Percentiles rank a stretch among this genome's conserved stretches.
Evolutionary conservation across 169 alveolate species (phyloP).

Genomic region (Plasmodium gallinaceum): DNA sequence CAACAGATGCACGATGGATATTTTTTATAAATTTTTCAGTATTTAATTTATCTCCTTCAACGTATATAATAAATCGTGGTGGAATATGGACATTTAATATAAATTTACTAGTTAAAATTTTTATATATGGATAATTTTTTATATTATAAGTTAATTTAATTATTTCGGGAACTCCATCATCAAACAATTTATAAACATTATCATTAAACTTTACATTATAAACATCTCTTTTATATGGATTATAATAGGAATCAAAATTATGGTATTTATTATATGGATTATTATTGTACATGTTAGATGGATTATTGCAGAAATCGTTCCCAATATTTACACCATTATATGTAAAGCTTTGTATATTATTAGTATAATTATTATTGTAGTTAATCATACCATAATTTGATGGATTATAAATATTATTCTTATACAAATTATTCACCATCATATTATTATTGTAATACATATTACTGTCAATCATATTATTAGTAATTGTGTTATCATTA

Average conservation of each 20-base stretch:
- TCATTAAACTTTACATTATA: constrained; percentile 39
- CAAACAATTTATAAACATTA: constrained; percentile 43
- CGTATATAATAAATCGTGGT: constrained; percentile 86
- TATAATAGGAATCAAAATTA: background rate
- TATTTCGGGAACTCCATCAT: constrained; percentile 85
- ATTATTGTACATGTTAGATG: background rate
- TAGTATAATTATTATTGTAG: background rate
- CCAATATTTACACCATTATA: constrained; percentile 7
- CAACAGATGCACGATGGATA: constrained; percentile 80
- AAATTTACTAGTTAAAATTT: constrained; percentile 81
- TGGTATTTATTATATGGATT: constrained; percentile 7
- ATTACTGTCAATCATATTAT: background rate
- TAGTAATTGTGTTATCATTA: background rate
- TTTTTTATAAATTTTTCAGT: constrained; percentile 71
- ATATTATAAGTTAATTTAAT: constrained; percentile 81
- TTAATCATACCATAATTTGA: constrained; percentile 20
- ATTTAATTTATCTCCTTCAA: constrained; percentile 85
- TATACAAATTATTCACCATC: constrained; percentile 45
- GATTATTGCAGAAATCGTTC: constrained; percentile 6
- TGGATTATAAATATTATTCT: constrained; percentile 44
- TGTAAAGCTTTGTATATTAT: constrained; percentile 4
- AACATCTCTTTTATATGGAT: constrained; percentile 9
- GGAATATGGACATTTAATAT: constrained; percentile 87
- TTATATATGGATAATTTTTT: constrained; percentile 81
- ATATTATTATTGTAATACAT: background rate